Percentiles rank a stretch among this genome's conserved stretches.
Conservation (phyloP, 2,329 filamentous ascomycete species). For the Apiospora kogelbergensis region DNA sequence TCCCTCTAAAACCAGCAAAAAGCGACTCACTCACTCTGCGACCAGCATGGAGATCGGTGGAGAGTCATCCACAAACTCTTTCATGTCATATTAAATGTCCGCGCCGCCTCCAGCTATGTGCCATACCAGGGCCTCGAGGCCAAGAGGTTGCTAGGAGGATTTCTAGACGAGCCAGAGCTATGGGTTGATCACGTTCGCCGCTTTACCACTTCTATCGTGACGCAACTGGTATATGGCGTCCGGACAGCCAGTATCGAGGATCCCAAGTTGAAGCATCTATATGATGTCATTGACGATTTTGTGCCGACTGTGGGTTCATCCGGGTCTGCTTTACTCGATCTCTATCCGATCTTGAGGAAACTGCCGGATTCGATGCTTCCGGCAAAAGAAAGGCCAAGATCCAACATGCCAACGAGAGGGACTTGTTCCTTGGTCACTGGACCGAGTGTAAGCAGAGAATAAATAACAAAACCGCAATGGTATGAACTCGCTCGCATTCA, state of each 20-base stretch:
- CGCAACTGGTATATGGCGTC: conserved; percentile 50
- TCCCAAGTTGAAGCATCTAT: conserved; percentile 40
- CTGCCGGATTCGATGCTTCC: conserved; percentile 45
- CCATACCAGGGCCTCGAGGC: conserved; percentile 57
- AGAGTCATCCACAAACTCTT: conserved; percentile 36
- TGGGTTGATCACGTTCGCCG: conserved; percentile 45
- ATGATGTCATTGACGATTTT: conserved; percentile 38
- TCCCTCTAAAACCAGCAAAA: background rate
- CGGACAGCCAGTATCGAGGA: conserved; percentile 37
- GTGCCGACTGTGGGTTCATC: conserved; percentile 13
- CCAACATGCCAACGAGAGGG: conserved; percentile 43
- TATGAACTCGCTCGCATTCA: conserved; percentile 3
- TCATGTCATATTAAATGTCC: conserved; percentile 48
- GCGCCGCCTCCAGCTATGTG: conserved; percentile 47
- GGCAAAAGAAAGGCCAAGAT: conserved; percentile 36
- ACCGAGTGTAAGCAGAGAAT: conserved; percentile 36
- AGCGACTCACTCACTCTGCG: background rate
- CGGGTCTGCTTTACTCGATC: conserved; percentile 43
- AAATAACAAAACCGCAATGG: conserved; percentile 26
- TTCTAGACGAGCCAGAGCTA: conserved; percentile 42
- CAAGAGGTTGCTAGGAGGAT: conserved; percentile 50
- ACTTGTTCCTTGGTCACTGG: conserved; percentile 39
- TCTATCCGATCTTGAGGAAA: conserved; percentile 42
- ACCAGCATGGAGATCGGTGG: conserved; percentile 32
- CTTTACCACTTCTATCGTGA: conserved; percentile 49